These are phyloP conservation scores for Penicillium robsamsonii DNA, from an alignment of 495 filamentous ascomycete genomes.

Conservation along the genomic window DNA sequence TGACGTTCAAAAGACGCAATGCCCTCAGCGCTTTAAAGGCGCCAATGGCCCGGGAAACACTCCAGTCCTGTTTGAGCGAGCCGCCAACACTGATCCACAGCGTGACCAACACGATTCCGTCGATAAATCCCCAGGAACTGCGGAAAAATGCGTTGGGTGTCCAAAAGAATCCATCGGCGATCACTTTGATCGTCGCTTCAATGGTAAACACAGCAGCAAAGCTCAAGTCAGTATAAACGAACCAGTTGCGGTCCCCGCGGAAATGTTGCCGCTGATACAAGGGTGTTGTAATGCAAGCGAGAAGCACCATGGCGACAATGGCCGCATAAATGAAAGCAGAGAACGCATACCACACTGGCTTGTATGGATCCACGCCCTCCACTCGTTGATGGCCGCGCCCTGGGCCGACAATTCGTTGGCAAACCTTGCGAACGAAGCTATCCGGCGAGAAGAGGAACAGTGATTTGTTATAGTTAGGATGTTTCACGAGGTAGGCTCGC, in stretches of 20 bases:
- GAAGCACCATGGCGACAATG: conserved; percentile 93
- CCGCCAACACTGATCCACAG: conserved; percentile 95
- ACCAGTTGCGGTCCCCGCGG: conserved; percentile 79
- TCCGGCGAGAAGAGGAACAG: conserved; percentile 80
- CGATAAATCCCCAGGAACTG: conserved; percentile 95
- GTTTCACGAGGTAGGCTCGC: conserved; percentile 79
- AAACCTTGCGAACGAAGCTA: conserved; percentile 74
- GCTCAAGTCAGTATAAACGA: conserved; percentile 83
- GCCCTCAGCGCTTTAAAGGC: conserved; percentile 98
- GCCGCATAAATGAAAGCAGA: conserved; percentile 91
- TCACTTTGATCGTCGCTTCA: conserved; percentile 88
- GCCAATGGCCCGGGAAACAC: conserved; percentile 83
- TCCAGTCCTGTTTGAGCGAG: conserved; percentile 71
- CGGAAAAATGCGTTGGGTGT: conserved; percentile 97
- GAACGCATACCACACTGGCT: conserved; percentile 85
- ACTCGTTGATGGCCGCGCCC: conserved; percentile 82
- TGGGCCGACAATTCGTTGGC: conserved; percentile 88
- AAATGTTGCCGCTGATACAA: conserved; percentile 89
- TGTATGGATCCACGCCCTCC: conserved; percentile 83
- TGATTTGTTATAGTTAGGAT: conserved; percentile 91
- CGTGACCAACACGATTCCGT: conserved; percentile 87
- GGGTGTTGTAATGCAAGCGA: conserved; percentile 93
- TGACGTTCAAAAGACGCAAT: conserved; percentile 87
- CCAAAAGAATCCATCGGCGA: conserved; percentile 96
- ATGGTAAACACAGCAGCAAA: conserved; percentile 86